Evolutionary conservation across 2,329 filamentous ascomycete genomes (phyloP), one percentile per base, ranked within the genome.

Genomic region (Clonostachys rosea): DNA sequence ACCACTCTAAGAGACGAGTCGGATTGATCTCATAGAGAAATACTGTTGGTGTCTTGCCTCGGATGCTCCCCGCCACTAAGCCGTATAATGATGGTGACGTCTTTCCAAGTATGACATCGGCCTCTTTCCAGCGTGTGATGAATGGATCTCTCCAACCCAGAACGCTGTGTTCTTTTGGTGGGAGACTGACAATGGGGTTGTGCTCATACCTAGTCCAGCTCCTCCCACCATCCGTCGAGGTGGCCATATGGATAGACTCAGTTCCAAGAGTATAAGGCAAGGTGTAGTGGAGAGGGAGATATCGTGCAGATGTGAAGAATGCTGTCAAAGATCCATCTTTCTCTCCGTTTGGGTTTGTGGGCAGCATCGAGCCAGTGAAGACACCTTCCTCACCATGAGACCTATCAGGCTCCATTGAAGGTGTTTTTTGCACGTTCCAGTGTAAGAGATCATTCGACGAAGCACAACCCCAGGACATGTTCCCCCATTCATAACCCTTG

Each of bases 311-410:
- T 3, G 66, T 60, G 48, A 69, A 69, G 5, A 68, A 52, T 5
- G 61, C 52, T 10, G 57, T 63, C 12, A 68, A 51, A 4, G 24
- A 30, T 20, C 60, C 56, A 9, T 48, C 56, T 11, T 57, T 47
- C 34, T 74, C 66, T 34, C 73, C 74, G 5, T 67, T 52, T 0
- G 74, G 57, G 12, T 75, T 76, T 8, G 74, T 70, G 2, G 76
- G 70, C 50, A 72, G 68, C 5, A 68, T 66, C 36, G 72, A 75
- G 5, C 76, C 76, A 5, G 70, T 75, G 56, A 79, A 79, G 34
- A 78, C 71, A 1, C 76, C 75, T 12, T 77, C 62, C 2, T 70
- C 64, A 48, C 79, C 72, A 54, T 79, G 78, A 8, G 62, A 59
- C 39, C 63, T 64, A 60, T 47, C 54, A 0, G 67, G 69, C 13